phyloP scores from a whole-genome alignment of 129 eudicot species.

The Mikania micrantha region DNA sequence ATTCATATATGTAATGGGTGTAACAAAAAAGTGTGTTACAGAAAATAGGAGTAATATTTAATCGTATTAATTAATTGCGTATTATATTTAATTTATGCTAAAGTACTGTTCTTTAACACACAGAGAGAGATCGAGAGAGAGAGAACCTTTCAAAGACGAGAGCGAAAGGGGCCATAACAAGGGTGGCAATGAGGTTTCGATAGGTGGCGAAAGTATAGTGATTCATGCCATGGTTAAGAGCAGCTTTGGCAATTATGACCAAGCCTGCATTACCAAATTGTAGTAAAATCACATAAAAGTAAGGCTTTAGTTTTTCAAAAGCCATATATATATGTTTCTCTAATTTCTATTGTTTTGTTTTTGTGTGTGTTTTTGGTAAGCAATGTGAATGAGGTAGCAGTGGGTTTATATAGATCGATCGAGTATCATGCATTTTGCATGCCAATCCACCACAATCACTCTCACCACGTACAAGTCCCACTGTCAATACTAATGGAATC shows the following conservation, averaged over 20 bases:
- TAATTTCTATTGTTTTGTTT: not conserved
- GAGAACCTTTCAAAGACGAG: conserved; percentile 59
- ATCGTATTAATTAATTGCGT: no score
- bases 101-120: no score
- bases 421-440: not conserved
- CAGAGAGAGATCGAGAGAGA: not conserved
- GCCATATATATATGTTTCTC: conserved; percentile 9
- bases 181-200: conserved; percentile 68
- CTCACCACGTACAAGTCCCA: conserved; percentile 28
- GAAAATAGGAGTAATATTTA: no score
- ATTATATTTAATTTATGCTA: no score
- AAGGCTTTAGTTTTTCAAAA: conserved; percentile 41
- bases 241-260: conserved; percentile 57
- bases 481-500: conserved; percentile 39
- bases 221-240: conserved; percentile 75
- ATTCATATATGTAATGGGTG: no score
- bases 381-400: conserved; percentile 8
- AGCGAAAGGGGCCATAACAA: conserved; percentile 71
- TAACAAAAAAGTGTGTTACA: no score
- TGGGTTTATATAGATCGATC: conserved; percentile 25
- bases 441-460: conserved; percentile 13
- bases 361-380: conserved; percentile 14
- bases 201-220: conserved; percentile 65
- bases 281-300: conserved; percentile 42
- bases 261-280: conserved; percentile 76